Percentiles rank a stretch among this genome's conserved stretches.
Conservation (phyloP, 768 basidiomycete genomes). For the Amanita muscaria region DNA sequence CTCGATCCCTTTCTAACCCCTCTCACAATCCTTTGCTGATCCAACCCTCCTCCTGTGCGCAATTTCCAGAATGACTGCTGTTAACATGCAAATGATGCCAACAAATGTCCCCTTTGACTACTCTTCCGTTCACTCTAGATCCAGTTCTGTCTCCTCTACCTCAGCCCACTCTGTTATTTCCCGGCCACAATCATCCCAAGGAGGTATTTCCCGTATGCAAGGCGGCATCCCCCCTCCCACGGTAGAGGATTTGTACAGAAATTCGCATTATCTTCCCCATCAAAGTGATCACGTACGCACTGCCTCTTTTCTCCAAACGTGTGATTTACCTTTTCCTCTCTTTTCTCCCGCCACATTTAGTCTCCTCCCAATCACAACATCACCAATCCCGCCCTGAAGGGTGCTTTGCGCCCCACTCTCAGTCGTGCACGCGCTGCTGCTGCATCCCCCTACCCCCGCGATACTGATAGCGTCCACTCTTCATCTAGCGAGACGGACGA, state of each 20-base stretch:
- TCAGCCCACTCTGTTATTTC: conserved; percentile 67
- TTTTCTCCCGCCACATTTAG: conserved; percentile 27
- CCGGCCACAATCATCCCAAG: conserved; percentile 73
- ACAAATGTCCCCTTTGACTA: conserved; percentile 64
- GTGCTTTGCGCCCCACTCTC: conserved; percentile 66
- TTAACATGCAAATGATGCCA: conserved; percentile 68
- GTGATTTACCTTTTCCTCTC: conserved; percentile 10
- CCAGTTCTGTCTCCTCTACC: conserved; percentile 68
- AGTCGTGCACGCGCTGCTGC: conserved; percentile 73
- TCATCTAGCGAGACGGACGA: conserved; percentile 89
- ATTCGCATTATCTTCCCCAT: conserved; percentile 48
- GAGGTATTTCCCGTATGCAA: conserved; percentile 45
- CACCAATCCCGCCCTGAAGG: conserved; percentile 69
- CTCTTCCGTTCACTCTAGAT: conserved; percentile 65
- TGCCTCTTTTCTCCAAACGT: conserved; percentile 6
- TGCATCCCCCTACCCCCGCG: conserved; percentile 81
- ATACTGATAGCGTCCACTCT: conserved; percentile 79
- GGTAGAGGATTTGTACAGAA: conserved; percentile 64
- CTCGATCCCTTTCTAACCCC: conserved; percentile 23
- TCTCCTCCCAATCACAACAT: conserved; percentile 72
- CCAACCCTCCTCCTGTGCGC: conserved; percentile 10
- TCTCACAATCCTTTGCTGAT: conserved; percentile 22
- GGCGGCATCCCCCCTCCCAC: conserved; percentile 36
- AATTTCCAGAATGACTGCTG: conserved; percentile 53
- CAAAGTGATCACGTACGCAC: conserved; percentile 37